Evolutionary conservation across 73 alveolate species (phyloP), one percentile per base, ranked within the genome.

Genomic region (Stentor coeruleus): DNA sequence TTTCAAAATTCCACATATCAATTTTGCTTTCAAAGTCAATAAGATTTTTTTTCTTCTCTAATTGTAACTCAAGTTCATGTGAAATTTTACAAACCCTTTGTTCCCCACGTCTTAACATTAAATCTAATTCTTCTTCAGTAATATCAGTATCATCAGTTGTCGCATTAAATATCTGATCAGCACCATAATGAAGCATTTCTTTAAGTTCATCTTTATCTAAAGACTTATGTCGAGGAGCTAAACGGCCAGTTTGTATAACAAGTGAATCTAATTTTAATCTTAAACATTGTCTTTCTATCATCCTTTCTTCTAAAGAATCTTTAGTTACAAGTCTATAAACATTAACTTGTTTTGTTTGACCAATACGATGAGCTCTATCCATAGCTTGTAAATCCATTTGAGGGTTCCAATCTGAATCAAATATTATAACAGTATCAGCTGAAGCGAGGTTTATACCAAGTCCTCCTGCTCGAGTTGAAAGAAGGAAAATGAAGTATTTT

Each of bases 291-390:
- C 98, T 93, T 86, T 97, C 99, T n/a, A 97, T 91, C 82, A 97
- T 97, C 86, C 94, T 97, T 80, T 96, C 99, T 85, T 97, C 99
- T 74, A 97, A 95, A 6, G 99, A 95, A 91, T 92, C 93, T 86
- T 95, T 95, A 58, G 99, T 95, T 59, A 93, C 90, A 84, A 97
- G 89, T 59, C 99, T 85, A 87, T 91, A 96, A 1, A 96, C 98
- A 77, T 92, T 85, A 41, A 95, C 99, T 75, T 94, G 91, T 77
- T 94, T 97, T 81, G 94, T 91, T 87, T 98, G 98, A 30, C 99
- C 99, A 74, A 98, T 98, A 85, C 99, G 91, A 86, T 98, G 99
- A 20, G 99, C 99, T 74, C 99, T 90, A 83, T 98, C 99, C 98
- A 98, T 97, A 42, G 99, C 99, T 83, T 98, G 96, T 82, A 96